Evolutionary conservation across 164 flowering plant species (phyloP), one percentile per base, ranked within the genome.

Genomic region (Berberis vulgaris): DNA sequence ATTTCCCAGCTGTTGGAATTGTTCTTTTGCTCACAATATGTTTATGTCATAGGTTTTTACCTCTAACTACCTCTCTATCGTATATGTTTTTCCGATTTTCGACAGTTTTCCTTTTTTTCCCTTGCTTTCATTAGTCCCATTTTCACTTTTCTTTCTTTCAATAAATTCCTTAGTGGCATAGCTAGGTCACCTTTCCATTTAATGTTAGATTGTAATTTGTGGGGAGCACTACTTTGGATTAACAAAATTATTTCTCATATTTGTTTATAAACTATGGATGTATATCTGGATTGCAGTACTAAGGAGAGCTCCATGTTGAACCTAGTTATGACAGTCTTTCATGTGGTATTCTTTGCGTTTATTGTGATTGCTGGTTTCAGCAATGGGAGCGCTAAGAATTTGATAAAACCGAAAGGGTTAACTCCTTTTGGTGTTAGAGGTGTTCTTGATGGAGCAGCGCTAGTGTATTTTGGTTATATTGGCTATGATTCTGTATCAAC

Each of bases 401-500:
- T 86, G 68, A 75, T 80, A 9, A 71, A 71, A 65, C 92, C 95
- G 40, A 77, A 72, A 49, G 95, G 95, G 41, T 52, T 91, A 38
- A 70, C 83, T 44, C 92, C 92, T 9, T 82, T 77, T 65, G 92
- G 92, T 7, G 80, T 73, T 45, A 77, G 69, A 66, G 90, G 90
- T 43, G 77, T 89, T 46, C 64, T 86, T 66, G 74, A 86, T 68
- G 92, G 96, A 43, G 86, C 90, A 63, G 87, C 93, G 42, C 72
- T 65, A 6, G 91, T 89, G 46, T 89, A 84, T 74, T 78, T 89
- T 65, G 81, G 92, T 74, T 89, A 89, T 63, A 79, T 86, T 1
- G 96, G 96, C 40, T 89, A 84, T 57, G 96, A 89, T 68, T 80
- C 96, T 0, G 91, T 86, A 54, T 84, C 96, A 39, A 89, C 96